These are phyloP conservation scores for Exophiala oligosperma DNA, from an alignment of 2,329 filamentous ascomycete genomes.

Conservation along the genomic window DNA sequence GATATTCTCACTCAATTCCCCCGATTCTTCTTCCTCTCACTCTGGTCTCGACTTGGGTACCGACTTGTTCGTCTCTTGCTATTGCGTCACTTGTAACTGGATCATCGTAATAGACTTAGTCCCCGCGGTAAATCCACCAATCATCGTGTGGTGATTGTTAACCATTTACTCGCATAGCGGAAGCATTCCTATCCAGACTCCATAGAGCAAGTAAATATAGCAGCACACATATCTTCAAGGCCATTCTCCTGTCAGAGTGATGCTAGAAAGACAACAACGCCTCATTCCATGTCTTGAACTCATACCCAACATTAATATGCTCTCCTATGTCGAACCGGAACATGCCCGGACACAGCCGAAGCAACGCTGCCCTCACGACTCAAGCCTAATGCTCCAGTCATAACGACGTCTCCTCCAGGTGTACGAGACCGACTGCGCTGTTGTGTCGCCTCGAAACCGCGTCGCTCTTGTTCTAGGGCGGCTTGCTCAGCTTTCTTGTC, in stretches of 20 bases:
- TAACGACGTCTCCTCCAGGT: slow-evolving; percentile 10
- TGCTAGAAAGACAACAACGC: not conserved
- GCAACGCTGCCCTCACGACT: slow-evolving; percentile 24
- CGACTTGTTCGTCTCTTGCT: not conserved
- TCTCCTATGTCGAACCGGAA: slow-evolving; percentile 13
- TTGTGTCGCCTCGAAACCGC: slow-evolving; percentile 38
- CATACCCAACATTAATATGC: slow-evolving; percentile 10
- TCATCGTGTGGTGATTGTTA: not conserved
- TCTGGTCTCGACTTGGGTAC: too few relatives aligned
- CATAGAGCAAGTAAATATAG: not conserved
- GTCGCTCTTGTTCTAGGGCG: slow-evolving; percentile 56
- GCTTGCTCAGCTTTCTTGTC: slow-evolving; percentile 64
- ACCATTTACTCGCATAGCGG: not conserved
- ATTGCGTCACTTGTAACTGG: not conserved
- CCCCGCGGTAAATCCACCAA: not conserved
- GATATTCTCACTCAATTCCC: too few relatives aligned
- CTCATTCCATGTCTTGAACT: not conserved
- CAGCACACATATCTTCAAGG: not conserved
- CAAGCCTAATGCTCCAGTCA: slow-evolving; percentile 24
- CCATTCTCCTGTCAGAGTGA: not conserved
- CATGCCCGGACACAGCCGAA: slow-evolving; percentile 18
- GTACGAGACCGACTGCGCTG: slow-evolving; percentile 35
- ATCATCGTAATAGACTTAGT: not conserved
- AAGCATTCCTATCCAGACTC: not conserved
- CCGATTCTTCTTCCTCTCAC: too few relatives aligned